A percentile compares a stretch with the other conserved stretches of the same genome.
Conservation (phyloP, 495 filamentous ascomycete genomes). For the Penicillium tannophilum region DNA sequence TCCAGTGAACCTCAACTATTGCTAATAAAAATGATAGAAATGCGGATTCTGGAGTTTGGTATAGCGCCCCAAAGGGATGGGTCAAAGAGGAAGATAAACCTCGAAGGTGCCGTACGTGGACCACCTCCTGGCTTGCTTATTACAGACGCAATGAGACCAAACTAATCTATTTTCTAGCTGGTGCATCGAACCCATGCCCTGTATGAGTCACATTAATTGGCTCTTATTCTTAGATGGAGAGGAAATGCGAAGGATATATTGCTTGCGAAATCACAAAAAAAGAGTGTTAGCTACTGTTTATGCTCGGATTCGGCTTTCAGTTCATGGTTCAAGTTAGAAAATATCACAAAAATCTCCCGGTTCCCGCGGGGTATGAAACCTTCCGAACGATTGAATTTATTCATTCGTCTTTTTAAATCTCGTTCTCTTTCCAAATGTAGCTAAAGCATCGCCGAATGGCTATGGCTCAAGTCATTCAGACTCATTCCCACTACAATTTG, state of each 20-base stretch:
- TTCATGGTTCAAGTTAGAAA: background rate
- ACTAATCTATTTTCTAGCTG: conserved; percentile 5
- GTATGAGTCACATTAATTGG: background rate
- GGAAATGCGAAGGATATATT: background rate
- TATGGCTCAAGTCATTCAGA: too few species aligned
- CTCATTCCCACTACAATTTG: too few species aligned
- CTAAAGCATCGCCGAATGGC: too few species aligned
- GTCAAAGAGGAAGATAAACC: conserved; percentile 16
- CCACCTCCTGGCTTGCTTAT: background rate
- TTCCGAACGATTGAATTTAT: too few species aligned
- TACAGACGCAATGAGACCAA: background rate
- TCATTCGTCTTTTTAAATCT: too few species aligned
- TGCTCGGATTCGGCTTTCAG: background rate
- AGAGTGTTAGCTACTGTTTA: background rate
- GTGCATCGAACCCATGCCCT: conserved; percentile 3
- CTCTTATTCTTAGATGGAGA: background rate
- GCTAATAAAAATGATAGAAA: conserved; percentile 1
- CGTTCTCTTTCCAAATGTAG: too few species aligned
- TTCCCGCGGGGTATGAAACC: background rate
- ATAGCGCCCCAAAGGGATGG: conserved; percentile 14
- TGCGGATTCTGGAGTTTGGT: conserved; percentile 16
- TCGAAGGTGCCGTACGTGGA: conserved; percentile 9
- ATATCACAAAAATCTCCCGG: background rate
- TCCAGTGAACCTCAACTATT: background rate
- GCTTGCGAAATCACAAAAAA: background rate